These are phyloP conservation scores for Ustilago trichophora DNA, from an alignment of 1,284 basidiomycete genomes.

Conservation along the genomic window DNA sequence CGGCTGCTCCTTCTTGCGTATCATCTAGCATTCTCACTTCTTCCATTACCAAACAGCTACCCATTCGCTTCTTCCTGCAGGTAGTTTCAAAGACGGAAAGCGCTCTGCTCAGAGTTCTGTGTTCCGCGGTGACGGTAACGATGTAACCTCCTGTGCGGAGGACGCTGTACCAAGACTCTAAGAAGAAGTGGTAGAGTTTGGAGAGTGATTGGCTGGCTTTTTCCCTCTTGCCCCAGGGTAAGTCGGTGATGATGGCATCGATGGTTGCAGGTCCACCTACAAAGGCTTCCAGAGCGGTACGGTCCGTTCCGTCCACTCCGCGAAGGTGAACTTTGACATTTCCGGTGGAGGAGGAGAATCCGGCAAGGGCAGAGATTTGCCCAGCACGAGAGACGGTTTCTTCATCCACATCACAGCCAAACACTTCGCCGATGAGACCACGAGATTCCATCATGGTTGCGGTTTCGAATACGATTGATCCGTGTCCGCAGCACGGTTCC, in stretches of 20 bases:
- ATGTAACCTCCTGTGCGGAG: conserved; percentile 43
- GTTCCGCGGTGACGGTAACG: conserved; percentile 42
- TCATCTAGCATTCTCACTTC: conserved; percentile 20
- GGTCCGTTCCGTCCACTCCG: conserved; percentile 27
- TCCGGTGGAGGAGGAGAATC: conserved; percentile 6
- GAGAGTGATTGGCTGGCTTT: conserved; percentile 33
- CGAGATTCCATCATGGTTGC: conserved; percentile 42
- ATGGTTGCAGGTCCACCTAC: conserved; percentile 27
- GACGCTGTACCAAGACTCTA: conserved; percentile 36
- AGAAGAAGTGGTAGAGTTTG: conserved; percentile 34
- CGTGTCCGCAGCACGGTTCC: conserved; percentile 50
- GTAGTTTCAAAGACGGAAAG: conserved; percentile 33
- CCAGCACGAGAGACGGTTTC: conserved; percentile 27
- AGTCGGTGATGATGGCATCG: conserved; percentile 50
- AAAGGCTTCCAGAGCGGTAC: conserved; percentile 17
- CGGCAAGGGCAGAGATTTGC: conserved; percentile 21
- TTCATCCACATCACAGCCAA: conserved; percentile 37
- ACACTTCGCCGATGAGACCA: conserved; percentile 21
- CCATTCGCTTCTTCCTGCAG: conserved; percentile 33
- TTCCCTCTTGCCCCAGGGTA: conserved; percentile 49
- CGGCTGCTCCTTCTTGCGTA: background rate
- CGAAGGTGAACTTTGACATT: conserved; percentile 12
- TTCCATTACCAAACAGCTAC: conserved; percentile 23
- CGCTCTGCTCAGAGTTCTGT: conserved; percentile 31
- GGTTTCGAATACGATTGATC: conserved; percentile 40